Evolutionary conservation across 2,329 filamentous ascomycete species (phyloP).

Genomic region (Penicillium sp.): DNA sequence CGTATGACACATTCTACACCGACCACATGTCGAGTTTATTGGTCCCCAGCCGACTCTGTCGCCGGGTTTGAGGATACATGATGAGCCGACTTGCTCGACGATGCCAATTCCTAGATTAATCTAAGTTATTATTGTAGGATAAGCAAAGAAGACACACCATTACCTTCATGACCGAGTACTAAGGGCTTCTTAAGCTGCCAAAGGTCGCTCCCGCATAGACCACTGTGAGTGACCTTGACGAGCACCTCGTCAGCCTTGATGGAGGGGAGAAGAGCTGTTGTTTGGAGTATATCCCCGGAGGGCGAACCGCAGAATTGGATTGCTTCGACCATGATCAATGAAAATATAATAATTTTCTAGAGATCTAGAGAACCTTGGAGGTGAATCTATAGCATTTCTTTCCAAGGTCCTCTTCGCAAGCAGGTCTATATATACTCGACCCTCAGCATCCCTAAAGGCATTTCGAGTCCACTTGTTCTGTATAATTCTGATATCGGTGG

Average conservation of each 20-base stretch:
- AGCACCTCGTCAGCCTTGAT: not conserved
- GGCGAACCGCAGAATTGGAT: not conserved
- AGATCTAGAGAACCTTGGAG: too few relatives aligned
- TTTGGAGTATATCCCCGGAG: not conserved
- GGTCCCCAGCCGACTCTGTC: slow-evolving; percentile 37
- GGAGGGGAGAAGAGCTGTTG: not conserved
- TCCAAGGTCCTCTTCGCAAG: too few relatives aligned
- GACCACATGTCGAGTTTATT: slow-evolving; percentile 30
- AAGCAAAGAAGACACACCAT: too few relatives aligned
- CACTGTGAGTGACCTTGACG: slow-evolving; percentile 14
- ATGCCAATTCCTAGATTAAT: slow-evolving; percentile 36
- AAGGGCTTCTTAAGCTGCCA: slow-evolving; percentile 20
- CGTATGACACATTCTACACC: slow-evolving; percentile 31
- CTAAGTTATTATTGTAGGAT: too few relatives aligned
- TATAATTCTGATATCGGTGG: too few relatives aligned
- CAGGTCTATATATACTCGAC: too few relatives aligned
- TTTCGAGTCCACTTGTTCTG: too few relatives aligned
- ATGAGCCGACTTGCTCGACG: slow-evolving; percentile 47
- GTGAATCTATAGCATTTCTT: too few relatives aligned
- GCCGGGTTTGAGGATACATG: slow-evolving; percentile 46
- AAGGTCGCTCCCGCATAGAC: slow-evolving; percentile 25
- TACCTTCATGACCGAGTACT: slow-evolving; percentile 52
- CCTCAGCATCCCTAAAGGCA: too few relatives aligned
- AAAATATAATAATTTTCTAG: too few relatives aligned
- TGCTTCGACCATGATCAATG: not conserved